These are phyloP conservation scores for Fusarium bulbicola DNA, from an alignment of 2,329 filamentous ascomycete genomes.

Conservation along the genomic window DNA sequence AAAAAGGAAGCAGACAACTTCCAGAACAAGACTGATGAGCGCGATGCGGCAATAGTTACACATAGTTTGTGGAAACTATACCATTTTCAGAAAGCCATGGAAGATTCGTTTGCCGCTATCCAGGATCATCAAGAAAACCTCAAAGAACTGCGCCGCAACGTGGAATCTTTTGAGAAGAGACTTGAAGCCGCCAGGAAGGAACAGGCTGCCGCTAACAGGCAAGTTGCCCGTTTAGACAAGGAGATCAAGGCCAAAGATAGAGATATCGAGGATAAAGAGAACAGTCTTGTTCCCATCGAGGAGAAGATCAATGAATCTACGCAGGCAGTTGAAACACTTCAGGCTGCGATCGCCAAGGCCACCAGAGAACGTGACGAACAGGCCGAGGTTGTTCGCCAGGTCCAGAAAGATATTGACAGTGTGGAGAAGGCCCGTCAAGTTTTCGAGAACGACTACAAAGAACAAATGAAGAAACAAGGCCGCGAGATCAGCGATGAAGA, in stretches of 20 bases:
- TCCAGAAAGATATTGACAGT: constrained; percentile 80
- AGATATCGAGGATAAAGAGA: constrained; percentile 86
- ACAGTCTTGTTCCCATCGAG: constrained; percentile 85
- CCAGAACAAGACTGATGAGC: constrained; percentile 87
- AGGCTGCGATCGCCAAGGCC: constrained; percentile 74
- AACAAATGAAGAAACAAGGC: constrained; percentile 85
- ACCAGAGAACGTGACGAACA: constrained; percentile 81
- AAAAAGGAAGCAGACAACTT: constrained; percentile 96
- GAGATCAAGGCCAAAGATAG: constrained; percentile 87
- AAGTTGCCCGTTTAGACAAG: constrained; percentile 83
- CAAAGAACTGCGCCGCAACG: constrained; percentile 88
- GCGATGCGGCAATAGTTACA: constrained; percentile 89
- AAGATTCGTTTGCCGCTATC: constrained; percentile 89
- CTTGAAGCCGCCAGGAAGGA: constrained; percentile 85
- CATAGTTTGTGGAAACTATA: constrained; percentile 98
- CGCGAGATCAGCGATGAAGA: constrained; percentile 86
- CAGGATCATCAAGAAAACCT: constrained; percentile 94
- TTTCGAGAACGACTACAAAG: constrained; percentile 88
- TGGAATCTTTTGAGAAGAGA: constrained; percentile 82
- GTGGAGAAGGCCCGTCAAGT: constrained; percentile 91
- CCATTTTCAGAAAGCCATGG: constrained; percentile 92
- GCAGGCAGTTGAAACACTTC: constrained; percentile 73
- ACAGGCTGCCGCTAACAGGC: constrained; percentile 79
- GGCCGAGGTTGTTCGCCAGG: constrained; percentile 72
- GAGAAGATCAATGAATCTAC: constrained; percentile 88